phyloP scores from a whole-genome alignment of 345 rosid species.

The Punica granatum region DNA sequence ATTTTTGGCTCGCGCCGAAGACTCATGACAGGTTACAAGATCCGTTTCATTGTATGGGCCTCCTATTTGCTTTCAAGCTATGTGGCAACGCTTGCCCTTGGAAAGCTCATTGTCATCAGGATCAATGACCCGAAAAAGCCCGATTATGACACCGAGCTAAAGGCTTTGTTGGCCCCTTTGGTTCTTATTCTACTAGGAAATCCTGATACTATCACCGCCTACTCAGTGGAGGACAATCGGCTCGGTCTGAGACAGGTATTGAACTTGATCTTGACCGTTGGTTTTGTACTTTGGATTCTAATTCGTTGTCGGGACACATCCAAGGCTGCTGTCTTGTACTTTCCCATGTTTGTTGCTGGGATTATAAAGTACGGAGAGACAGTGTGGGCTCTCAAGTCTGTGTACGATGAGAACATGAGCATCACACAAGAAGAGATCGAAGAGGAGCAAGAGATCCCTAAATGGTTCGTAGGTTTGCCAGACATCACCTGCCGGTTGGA shows the following conservation, averaged over 20 bases:
- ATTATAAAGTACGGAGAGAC: slow-evolving; percentile 7
- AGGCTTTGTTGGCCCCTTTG: slow-evolving; percentile 17
- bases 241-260: slow-evolving; percentile 14
- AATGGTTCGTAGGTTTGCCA: not conserved
- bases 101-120: slow-evolving; percentile 14
- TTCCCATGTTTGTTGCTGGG: slow-evolving; percentile 16
- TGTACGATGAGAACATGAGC: slow-evolving; percentile 8
- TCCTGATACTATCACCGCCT: slow-evolving; percentile 20
- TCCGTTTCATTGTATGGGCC: slow-evolving; percentile 8
- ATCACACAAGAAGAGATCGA: not conserved
- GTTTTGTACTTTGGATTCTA: slow-evolving; percentile 2
- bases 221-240: slow-evolving; percentile 18
- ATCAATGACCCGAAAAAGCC: not conserved
- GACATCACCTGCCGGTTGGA: fast-evolving
- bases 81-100: slow-evolving; percentile 14
- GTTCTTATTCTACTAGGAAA: slow-evolving; percentile 17
- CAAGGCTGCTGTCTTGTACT: slow-evolving; percentile 4
- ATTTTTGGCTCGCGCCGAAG: slow-evolving; percentile 17
- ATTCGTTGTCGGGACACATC: slow-evolving; percentile 16
- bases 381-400: slow-evolving; percentile 14
- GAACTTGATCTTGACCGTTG: slow-evolving; percentile 6
- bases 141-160: slow-evolving; percentile 2
- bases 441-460: not conserved
- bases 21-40: not conserved
- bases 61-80: slow-evolving; percentile 15